A percentile compares a stretch with the other conserved stretches of the same genome.
phyloP scores from a whole-genome alignment of 2,329 filamentous ascomycete species.

The Alternaria sp. region DNA sequence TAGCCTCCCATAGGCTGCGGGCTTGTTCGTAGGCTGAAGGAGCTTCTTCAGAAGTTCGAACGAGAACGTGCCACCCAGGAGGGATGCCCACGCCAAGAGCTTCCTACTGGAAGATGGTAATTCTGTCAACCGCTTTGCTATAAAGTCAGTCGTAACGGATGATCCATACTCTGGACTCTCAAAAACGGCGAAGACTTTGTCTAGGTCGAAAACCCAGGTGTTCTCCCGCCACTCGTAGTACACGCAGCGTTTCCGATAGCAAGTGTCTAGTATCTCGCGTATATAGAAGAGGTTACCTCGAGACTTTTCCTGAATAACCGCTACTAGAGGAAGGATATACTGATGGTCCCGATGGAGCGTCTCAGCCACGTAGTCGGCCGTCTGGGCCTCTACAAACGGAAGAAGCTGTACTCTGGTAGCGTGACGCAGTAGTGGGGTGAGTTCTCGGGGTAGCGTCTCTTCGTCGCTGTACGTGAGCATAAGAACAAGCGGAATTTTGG shows the following conservation, averaged over 20 bases:
- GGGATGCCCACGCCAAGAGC: slow-evolving; percentile 83
- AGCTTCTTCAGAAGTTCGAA: slow-evolving; percentile 81
- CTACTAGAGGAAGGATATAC: slow-evolving; percentile 76
- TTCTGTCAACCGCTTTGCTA: slow-evolving; percentile 77
- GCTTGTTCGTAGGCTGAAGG: slow-evolving; percentile 71
- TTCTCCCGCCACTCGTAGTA: slow-evolving; percentile 88
- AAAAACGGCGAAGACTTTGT: slow-evolving; percentile 85
- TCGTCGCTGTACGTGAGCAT: slow-evolving; percentile 64
- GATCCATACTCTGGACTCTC: slow-evolving; percentile 78
- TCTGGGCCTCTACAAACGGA: slow-evolving; percentile 79
- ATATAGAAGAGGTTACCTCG: slow-evolving; percentile 90
- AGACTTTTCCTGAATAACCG: slow-evolving; percentile 88
- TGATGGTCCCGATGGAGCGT: slow-evolving; percentile 77
- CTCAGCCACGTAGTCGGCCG: slow-evolving; percentile 79
- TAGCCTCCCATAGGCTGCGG: slow-evolving; percentile 51
- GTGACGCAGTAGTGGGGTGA: slow-evolving; percentile 44
- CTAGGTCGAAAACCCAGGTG: slow-evolving; percentile 80
- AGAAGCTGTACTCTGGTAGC: slow-evolving; percentile 72
- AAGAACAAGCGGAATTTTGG: slow-evolving; percentile 76
- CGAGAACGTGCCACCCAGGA: slow-evolving; percentile 82
- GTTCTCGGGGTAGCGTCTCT: slow-evolving; percentile 45
- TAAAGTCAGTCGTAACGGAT: slow-evolving; percentile 81
- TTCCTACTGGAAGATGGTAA: slow-evolving; percentile 75
- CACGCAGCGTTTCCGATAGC: slow-evolving; percentile 84
- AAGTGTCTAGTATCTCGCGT: slow-evolving; percentile 86